Percentiles rank a stretch among this genome's conserved stretches.
Conservation (phyloP, 106 monocot species). For the Agapanthus africanus region DNA sequence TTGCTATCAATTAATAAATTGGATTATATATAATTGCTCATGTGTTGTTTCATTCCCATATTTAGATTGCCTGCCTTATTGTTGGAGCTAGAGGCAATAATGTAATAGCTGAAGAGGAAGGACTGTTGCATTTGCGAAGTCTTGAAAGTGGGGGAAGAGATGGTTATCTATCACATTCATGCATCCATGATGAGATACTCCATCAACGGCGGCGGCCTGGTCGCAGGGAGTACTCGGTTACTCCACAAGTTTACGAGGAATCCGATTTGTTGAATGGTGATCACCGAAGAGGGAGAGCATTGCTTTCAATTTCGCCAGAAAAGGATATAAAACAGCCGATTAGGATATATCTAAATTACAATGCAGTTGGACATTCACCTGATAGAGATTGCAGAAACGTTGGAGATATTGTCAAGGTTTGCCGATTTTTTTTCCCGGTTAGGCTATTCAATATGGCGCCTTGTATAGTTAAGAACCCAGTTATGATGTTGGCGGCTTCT, state of each 20-base stretch:
- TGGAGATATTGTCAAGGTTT: constrained; percentile 88
- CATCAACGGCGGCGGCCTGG: constrained; percentile 76
- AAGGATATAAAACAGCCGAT: constrained; percentile 67
- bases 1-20: too few relatives aligned
- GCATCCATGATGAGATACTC: constrained; percentile 93
- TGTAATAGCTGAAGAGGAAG: constrained; percentile 19
- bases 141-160: constrained; percentile 18
- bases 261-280: constrained; percentile 13
- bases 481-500: neutral
- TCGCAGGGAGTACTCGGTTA: constrained; percentile 77
- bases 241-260: constrained; percentile 72
- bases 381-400: constrained; percentile 81
- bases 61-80: constrained; percentile 34
- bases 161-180: constrained; percentile 72
- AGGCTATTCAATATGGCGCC: too few relatives aligned
- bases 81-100: constrained; percentile 16
- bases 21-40: too few relatives aligned
- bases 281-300: constrained; percentile 44
- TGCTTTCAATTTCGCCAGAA: constrained; percentile 45
- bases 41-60: too few relatives aligned
- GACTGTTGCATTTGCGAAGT: constrained; percentile 20
- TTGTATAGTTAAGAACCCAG: too few relatives aligned
- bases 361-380: constrained; percentile 85
- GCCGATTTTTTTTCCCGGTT: too few relatives aligned
- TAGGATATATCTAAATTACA: constrained; percentile 91